These are phyloP conservation scores for Flaveria robusta DNA, from an alignment of 129 eudicot genomes.

Conservation along the genomic window DNA sequence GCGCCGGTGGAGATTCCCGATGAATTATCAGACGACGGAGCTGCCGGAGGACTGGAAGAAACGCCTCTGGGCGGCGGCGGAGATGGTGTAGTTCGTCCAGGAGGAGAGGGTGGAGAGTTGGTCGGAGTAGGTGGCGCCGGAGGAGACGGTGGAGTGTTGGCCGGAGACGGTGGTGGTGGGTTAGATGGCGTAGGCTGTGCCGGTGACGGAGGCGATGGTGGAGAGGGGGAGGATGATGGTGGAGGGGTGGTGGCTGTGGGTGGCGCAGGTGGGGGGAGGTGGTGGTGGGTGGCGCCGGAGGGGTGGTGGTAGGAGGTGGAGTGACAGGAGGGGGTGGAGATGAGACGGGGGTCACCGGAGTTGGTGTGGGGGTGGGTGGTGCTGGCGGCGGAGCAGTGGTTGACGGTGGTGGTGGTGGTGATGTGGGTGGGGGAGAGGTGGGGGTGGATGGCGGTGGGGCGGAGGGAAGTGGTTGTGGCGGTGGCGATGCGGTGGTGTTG, in stretches of 20 bases:
- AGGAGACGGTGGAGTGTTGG: constrained; percentile 31
- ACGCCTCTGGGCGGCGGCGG: constrained; percentile 39
- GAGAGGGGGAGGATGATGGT: background rate
- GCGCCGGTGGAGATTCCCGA: constrained; percentile 36
- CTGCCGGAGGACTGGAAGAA: constrained; percentile 21
- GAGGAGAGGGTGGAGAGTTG: constrained; percentile 32
- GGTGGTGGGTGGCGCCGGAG: background rate
- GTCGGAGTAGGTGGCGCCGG: constrained; percentile 31
- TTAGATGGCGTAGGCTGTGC: constrained; percentile 4
- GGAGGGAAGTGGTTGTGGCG: constrained; percentile 12
- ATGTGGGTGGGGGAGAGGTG: constrained; percentile 31
- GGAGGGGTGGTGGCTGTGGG: constrained; percentile 26
- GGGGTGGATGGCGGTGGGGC: constrained; percentile 33
- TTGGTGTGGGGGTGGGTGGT: constrained; percentile 15
- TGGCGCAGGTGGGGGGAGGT: constrained; percentile 28
- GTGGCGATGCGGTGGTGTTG: constrained; percentile 10
- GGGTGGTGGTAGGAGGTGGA: constrained; percentile 6
- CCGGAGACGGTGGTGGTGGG: constrained; percentile 24
- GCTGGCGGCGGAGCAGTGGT: constrained; percentile 27
- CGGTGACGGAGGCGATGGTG: constrained; percentile 22
- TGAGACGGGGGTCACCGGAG: background rate
- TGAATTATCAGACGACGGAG: constrained; percentile 25
- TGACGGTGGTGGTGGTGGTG: constrained; percentile 31
- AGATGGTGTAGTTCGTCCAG: constrained; percentile 32
- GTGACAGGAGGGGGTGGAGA: background rate